These are phyloP conservation scores for Coleophoma eucalyptorum DNA, from an alignment of 2,329 filamentous ascomycete genomes.

Conservation along the genomic window DNA sequence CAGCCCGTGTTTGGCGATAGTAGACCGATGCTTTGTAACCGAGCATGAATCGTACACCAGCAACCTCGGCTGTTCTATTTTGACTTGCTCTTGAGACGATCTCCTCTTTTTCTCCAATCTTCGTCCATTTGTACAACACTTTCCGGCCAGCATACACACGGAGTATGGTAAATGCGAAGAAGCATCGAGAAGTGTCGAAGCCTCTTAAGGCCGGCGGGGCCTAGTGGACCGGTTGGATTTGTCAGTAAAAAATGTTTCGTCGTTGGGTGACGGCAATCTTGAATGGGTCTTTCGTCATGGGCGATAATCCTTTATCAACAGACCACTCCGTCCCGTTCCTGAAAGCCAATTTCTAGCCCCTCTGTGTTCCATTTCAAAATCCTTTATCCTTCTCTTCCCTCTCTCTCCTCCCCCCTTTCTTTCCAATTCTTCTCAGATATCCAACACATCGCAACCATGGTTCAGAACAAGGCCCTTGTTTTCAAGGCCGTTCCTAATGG, in stretches of 20 bases:
- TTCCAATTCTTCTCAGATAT: background rate
- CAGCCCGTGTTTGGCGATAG: too few species aligned
- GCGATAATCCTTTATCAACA: background rate
- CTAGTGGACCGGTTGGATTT: too few species aligned
- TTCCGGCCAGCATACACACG: too few species aligned
- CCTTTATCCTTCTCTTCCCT: too few species aligned
- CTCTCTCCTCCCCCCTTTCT: background rate
- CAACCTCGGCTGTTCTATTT: too few species aligned
- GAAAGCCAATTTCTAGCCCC: background rate
- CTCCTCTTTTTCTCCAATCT: too few species aligned
- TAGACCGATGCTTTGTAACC: too few species aligned
- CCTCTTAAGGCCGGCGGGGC: too few species aligned
- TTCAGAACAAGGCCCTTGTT: conserved; percentile 70
- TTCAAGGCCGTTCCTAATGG: conserved; percentile 67
- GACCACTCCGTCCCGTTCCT: background rate
- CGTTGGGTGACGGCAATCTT: background rate
- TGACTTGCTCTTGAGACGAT: too few species aligned
- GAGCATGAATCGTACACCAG: too few species aligned
- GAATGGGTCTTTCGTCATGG: background rate
- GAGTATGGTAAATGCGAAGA: background rate
- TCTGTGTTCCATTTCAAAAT: background rate
- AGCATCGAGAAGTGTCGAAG: background rate
- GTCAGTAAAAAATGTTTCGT: too few species aligned
- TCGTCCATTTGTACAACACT: too few species aligned
- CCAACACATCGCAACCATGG: conserved; percentile 27